These are phyloP conservation scores for Saturnispora gosingensis DNA, from an alignment of 805 yeast genomes.

Conservation along the genomic window DNA sequence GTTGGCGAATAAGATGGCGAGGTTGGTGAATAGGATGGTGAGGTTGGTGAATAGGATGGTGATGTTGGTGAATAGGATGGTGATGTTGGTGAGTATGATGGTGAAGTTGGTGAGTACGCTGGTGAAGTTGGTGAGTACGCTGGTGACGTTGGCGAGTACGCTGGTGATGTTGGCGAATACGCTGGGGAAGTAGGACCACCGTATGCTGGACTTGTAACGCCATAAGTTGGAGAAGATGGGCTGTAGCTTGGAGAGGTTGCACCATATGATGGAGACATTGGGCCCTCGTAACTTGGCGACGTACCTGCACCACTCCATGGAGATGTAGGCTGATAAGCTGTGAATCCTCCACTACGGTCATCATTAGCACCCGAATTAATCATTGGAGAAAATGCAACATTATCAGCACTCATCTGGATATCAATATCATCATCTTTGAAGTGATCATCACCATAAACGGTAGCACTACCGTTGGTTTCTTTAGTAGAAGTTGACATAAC, in stretches of 20 bases:
- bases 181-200: conserved; percentile 63
- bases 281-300: conserved; percentile 33
- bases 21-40: conserved; percentile 54
- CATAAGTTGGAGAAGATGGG: conserved; percentile 43
- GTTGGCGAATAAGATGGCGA: conserved; percentile 58
- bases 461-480: conserved; percentile 70
- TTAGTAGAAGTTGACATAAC: conserved; percentile 33
- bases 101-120: conserved; percentile 66
- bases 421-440: conserved; percentile 52
- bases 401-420: conserved; percentile 37
- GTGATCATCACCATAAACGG: conserved; percentile 75
- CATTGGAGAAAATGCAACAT: conserved; percentile 86
- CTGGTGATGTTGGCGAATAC: conserved; percentile 73
- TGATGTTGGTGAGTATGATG: conserved; percentile 54
- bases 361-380: conserved; percentile 77
- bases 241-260: conserved; percentile 53
- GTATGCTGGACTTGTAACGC: conserved; percentile 57
- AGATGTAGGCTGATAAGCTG: conserved; percentile 45
- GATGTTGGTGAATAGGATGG: conserved; percentile 57
- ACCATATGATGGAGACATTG: conserved; percentile 39
- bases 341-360: conserved; percentile 72
- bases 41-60: conserved; percentile 52
- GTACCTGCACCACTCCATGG: conserved; percentile 46
- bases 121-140: conserved; percentile 58
- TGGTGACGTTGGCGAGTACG: conserved; percentile 70